A percentile compares a stretch with the other conserved stretches of the same genome.
Conservation (phyloP, 1,284 basidiomycete species). For the Cutaneotrichosporon arboriforme region DNA sequence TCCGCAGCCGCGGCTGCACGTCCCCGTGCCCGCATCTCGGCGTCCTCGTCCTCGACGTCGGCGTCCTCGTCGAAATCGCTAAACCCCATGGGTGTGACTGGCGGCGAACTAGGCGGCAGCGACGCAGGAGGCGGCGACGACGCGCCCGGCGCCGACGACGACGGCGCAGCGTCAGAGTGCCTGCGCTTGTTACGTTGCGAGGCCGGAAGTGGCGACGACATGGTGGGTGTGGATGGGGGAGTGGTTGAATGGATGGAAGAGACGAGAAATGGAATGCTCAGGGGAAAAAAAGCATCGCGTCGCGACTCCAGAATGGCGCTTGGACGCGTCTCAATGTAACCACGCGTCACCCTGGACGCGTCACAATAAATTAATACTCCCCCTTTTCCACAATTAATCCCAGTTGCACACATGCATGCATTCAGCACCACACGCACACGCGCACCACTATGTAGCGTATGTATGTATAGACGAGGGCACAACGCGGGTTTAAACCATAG, state of each 20-base stretch:
- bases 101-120: constrained; percentile 60
- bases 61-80: constrained; percentile 83
- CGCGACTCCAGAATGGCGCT: no score
- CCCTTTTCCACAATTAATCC: no score
- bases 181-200: constrained; percentile 14
- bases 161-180: background rate
- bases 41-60: constrained; percentile 65
- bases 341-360: no score
- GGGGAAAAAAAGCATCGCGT: background rate
- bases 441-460: no score
- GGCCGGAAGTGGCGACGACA: constrained; percentile 11
- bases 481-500: background rate
- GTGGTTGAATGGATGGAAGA: background rate
- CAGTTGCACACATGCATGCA: no score
- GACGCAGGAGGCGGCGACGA: constrained; percentile 44
- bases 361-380: no score
- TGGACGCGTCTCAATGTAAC: no score
- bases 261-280: constrained; percentile 1
- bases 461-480: no score
- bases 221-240: constrained; percentile 28
- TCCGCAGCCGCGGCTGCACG: constrained; percentile 45
- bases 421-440: no score
- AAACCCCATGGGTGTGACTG: constrained; percentile 70
- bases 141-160: constrained; percentile 8
- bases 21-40: constrained; percentile 52